Evolutionary conservation across 768 basidiomycete species (phyloP).

Genomic region (Tulasnella sp.): DNA sequence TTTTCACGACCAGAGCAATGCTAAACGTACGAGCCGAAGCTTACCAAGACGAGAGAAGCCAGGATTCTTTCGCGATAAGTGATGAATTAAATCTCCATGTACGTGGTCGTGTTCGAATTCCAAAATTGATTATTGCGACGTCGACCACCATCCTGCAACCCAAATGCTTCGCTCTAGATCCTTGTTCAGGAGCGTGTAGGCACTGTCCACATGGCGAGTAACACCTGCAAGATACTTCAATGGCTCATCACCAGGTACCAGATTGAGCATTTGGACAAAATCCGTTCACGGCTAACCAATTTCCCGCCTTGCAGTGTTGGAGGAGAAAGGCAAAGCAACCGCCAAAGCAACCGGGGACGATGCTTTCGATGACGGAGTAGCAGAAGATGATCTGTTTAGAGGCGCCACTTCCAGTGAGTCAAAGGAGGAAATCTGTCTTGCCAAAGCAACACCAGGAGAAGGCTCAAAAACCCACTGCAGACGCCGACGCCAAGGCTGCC

Average conservation of each 20-base stretch:
- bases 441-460: neutral
- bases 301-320: neutral
- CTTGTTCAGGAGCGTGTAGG: neutral
- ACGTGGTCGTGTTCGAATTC: constrained; percentile 8
- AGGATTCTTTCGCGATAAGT: too few relatives aligned
- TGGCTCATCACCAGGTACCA: neutral
- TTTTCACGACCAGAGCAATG: too few relatives aligned
- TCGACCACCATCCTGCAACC: neutral
- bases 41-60: too few relatives aligned
- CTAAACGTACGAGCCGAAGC: too few relatives aligned
- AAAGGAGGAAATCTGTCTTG: neutral
- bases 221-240: neutral
- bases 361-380: neutral
- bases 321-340: constrained; percentile 24
- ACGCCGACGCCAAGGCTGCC: neutral
- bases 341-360: neutral
- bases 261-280: neutral
- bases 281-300: neutral
- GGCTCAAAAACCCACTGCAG: neutral
- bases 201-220: neutral
- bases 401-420: neutral
- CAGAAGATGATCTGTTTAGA: constrained; percentile 26
- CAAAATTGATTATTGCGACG: constrained; percentile 14
- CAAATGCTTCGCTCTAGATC: constrained; percentile 5
- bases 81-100: too few relatives aligned